Evolutionary conservation across 2,329 filamentous ascomycete species (phyloP), one percentile per base, ranked within the genome.

Genomic region (Ophiosphaerella herpotricha): DNA sequence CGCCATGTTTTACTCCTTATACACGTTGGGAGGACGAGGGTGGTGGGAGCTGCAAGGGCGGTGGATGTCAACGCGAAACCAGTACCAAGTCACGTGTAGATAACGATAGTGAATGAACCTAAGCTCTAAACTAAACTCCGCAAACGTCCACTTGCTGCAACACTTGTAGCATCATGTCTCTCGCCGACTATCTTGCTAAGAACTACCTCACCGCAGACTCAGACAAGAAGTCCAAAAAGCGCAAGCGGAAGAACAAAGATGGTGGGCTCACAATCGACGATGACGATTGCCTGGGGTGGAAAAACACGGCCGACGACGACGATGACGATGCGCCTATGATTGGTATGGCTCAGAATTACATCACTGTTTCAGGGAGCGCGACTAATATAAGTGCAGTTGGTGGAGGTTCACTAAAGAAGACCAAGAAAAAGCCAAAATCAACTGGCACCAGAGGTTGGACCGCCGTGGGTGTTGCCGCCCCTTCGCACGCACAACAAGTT

Each of bases 141-240:
- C 32, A 33, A 39, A 51, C 34, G 36, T 53, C 54, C 43, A 18
- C 43, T 32, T 50, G 39, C 49, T 42, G 39, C 41, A 36, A 21
- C 49, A 50, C 35, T 42, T 46, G 49, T 44, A 48, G 46, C 45
- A 40, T 44, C 56, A 86, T 87, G 82, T 80, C 82, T 48, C 82
- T 97, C 58, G 87, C 91, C 50, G 85, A 86, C 67, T 99, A 97
- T 68, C 84, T 99, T 32, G 92, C 93, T 33, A 88, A 90, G 56
- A 94, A 91, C 73, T 99, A 99, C 72, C 86, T 99, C 42, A 89
- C 82, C 1, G 85, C 86, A 35, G 85, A 88, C 59, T 65, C 72
- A 14, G 66, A 75, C 68, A 80, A 78, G 63, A 77, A 79, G 44
- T 72, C 75, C 24, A 82, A 81, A 62, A 82, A 82, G 72, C 77